These are phyloP conservation scores for Rhizopogon vulgaris DNA, from an alignment of 768 basidiomycete species.

Conservation along the genomic window DNA sequence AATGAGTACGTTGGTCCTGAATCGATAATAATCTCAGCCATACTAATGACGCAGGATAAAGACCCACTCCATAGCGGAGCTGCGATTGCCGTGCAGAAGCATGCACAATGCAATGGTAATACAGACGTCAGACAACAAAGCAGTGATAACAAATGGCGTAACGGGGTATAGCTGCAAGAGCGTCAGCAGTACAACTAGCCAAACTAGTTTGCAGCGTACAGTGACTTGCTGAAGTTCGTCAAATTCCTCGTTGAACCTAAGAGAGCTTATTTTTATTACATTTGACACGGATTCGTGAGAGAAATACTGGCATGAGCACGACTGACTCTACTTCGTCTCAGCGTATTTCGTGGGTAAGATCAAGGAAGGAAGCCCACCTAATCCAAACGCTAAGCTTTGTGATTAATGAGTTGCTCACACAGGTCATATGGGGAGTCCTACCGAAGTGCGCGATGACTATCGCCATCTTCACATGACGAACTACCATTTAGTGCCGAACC, in stretches of 20 bases:
- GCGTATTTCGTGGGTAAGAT: not conserved
- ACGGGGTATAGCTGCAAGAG: constrained; percentile 28
- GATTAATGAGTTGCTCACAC: constrained; percentile 8
- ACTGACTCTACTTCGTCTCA: constrained; percentile 7
- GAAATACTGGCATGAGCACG: constrained; percentile 3
- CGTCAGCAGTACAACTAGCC: not conserved
- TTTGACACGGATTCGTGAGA: too few relatives aligned
- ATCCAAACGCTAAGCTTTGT: constrained; percentile 24
- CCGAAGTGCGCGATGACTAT: constrained; percentile 36
- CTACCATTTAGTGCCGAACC: not conserved
- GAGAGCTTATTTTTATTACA: not conserved
- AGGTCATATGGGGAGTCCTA: constrained; percentile 21
- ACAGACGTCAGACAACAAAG: constrained; percentile 39
- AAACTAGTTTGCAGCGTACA: constrained; percentile 16
- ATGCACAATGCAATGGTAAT: constrained; percentile 37
- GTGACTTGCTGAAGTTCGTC: constrained; percentile 29
- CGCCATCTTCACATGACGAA: constrained; percentile 10
- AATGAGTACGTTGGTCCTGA: constrained; percentile 37
- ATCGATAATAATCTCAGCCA: not conserved
- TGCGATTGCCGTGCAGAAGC: constrained; percentile 33
- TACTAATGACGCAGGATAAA: not conserved
- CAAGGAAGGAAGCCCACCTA: constrained; percentile 21
- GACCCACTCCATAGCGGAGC: constrained; percentile 28
- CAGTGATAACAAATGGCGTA: constrained; percentile 40
- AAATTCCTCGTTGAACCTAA: constrained; percentile 35